These are phyloP conservation scores for Globisporangium cystogenes DNA, from an alignment of 352 stramenopile species.

Conservation along the genomic window DNA sequence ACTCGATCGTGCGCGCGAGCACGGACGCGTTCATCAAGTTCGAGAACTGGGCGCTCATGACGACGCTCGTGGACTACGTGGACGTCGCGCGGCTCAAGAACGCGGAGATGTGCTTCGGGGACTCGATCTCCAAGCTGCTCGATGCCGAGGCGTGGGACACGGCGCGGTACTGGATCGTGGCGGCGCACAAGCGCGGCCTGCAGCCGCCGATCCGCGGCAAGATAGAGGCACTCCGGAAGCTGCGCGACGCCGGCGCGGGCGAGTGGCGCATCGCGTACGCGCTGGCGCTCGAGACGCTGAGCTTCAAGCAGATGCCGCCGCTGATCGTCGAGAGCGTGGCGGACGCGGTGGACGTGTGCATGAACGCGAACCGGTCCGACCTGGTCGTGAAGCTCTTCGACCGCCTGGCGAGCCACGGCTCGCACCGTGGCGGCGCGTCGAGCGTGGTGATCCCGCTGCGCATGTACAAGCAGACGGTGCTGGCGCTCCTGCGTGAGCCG, in stretches of 20 bases:
- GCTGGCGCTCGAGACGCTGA: slow-evolving; percentile 64
- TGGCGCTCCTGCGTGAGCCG: slow-evolving; percentile 45
- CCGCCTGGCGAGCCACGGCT: slow-evolving; percentile 32
- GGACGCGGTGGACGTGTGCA: slow-evolving; percentile 63
- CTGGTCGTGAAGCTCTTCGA: slow-evolving; percentile 63
- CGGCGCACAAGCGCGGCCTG: slow-evolving; percentile 38
- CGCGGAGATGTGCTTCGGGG: slow-evolving; percentile 53
- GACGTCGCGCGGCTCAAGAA: slow-evolving; percentile 46
- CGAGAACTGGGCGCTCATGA: slow-evolving; percentile 49
- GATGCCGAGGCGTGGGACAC: slow-evolving; percentile 43
- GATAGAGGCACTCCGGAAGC: slow-evolving; percentile 34
- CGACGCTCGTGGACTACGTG: slow-evolving; percentile 38
- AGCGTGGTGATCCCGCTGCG: slow-evolving; percentile 36
- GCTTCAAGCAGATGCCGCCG: slow-evolving; percentile 56
- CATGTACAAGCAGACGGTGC: slow-evolving; percentile 64
- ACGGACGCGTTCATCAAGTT: slow-evolving; percentile 71
- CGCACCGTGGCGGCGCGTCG: slow-evolving; percentile 17
- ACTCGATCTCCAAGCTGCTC: slow-evolving; percentile 78
- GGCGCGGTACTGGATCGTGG: slow-evolving; percentile 53
- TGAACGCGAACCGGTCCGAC: slow-evolving; percentile 35
- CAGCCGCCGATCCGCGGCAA: slow-evolving; percentile 64
- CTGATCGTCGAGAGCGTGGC: slow-evolving; percentile 65
- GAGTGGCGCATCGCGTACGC: slow-evolving; percentile 78
- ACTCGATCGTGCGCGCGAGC: slow-evolving; percentile 68
- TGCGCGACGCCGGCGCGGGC: slow-evolving; percentile 25